Percentiles rank a stretch among this genome's conserved stretches.
Evolutionary conservation across 1,284 basidiomycete genomes (phyloP).

Genomic region (Puccinia horiana): DNA sequence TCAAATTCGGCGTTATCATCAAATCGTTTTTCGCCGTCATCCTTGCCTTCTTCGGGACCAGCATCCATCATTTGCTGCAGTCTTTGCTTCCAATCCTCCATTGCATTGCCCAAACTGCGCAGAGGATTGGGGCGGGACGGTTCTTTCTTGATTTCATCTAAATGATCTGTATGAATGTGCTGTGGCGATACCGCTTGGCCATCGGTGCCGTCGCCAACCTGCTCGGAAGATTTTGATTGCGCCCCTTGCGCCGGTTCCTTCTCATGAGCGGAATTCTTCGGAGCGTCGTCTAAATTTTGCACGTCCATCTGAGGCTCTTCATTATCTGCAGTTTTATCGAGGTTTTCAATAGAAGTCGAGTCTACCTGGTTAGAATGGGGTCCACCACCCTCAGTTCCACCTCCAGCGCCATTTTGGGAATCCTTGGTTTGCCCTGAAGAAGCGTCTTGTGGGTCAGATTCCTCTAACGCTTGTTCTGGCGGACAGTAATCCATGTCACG

Average conservation of each 20-base stretch:
- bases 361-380: neutral
- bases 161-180: neutral
- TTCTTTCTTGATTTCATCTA: neutral
- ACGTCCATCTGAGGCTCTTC: slow-evolving; percentile 4
- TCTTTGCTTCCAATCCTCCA: slow-evolving; percentile 42
- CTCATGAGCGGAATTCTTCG: neutral
- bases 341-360: neutral
- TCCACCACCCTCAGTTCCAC: slow-evolving; percentile 30
- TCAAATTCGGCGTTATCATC: slow-evolving; percentile 39
- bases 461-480: neutral
- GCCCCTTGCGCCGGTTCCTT: neutral
- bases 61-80: slow-evolving; percentile 44
- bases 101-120: slow-evolving; percentile 33
- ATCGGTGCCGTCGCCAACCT: slow-evolving; percentile 10
- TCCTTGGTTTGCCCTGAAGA: slow-evolving; percentile 4
- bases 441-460: neutral
- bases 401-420: slow-evolving; percentile 5
- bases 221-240: slow-evolving; percentile 14
- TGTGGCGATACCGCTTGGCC: slow-evolving; percentile 10
- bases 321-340: neutral
- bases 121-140: slow-evolving; percentile 10
- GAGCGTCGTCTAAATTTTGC: neutral
- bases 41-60: neutral
- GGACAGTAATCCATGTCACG: neutral
- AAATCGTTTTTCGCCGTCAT: slow-evolving; percentile 27